phyloP scores from a whole-genome alignment of 2,329 filamentous ascomycete species.

The Botrytis pseudocinerea region DNA sequence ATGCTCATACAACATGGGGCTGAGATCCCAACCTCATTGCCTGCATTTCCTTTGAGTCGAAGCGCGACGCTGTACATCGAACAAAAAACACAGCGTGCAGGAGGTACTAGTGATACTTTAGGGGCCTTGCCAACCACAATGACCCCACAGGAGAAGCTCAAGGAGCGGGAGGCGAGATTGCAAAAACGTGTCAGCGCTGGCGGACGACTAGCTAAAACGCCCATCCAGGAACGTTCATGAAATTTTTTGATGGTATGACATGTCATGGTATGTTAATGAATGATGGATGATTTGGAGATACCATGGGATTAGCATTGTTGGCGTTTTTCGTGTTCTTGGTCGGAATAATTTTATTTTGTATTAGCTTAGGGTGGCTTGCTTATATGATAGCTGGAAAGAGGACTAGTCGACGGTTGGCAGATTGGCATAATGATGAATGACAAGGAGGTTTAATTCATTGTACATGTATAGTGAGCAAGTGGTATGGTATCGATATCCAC shows the following conservation, averaged over 20 bases:
- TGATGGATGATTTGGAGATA: slow-evolving; percentile 40
- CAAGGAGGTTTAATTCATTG: neutral
- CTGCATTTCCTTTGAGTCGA: slow-evolving; percentile 79
- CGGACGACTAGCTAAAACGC: slow-evolving; percentile 60
- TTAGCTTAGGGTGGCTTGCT: slow-evolving; percentile 10
- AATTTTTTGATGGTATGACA: slow-evolving; percentile 8
- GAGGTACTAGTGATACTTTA: slow-evolving; percentile 54
- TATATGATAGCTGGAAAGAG: slow-evolving; percentile 4
- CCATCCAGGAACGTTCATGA: slow-evolving; percentile 39
- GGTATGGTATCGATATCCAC: neutral
- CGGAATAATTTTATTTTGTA: slow-evolving; percentile 20
- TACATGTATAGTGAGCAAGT: slow-evolving; percentile 1
- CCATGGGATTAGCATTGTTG: slow-evolving; percentile 39
- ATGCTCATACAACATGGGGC: slow-evolving; percentile 91
- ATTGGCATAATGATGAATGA: slow-evolving; percentile 9
- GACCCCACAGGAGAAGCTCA: slow-evolving; percentile 51
- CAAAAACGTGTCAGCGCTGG: slow-evolving; percentile 80
- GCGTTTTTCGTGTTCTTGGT: slow-evolving; percentile 32
- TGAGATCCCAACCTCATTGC: slow-evolving; percentile 72
- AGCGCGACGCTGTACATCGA: slow-evolving; percentile 84
- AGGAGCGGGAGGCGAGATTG: slow-evolving; percentile 66
- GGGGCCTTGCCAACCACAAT: slow-evolving; percentile 59
- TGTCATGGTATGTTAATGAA: slow-evolving; percentile 30
- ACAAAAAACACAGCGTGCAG: slow-evolving; percentile 61
- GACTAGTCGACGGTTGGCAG: neutral